Conservation (phyloP, 139 green algal species). For the Microglena sp. region DNA sequence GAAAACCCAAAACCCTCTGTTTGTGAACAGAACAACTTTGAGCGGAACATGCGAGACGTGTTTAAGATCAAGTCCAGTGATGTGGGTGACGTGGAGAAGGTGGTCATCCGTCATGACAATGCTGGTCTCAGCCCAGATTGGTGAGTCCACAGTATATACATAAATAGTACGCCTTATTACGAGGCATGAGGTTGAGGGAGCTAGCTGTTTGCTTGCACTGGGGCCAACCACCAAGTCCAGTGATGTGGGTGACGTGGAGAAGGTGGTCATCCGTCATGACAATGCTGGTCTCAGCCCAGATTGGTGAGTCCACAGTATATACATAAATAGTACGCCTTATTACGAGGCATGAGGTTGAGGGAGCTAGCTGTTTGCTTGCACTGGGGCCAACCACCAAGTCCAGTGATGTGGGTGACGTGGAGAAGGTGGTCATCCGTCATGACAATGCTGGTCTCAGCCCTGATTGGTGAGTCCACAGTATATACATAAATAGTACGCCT, state of each 20-base stretch:
- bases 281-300: background rate
- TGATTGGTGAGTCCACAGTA: too few relatives aligned
- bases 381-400: too few relatives aligned
- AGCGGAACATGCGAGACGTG: conserved; percentile 25
- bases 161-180: too few relatives aligned
- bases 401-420: conserved; percentile 32
- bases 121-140: background rate
- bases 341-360: too few relatives aligned
- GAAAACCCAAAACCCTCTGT: background rate
- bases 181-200: too few relatives aligned
- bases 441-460: conserved; percentile 1
- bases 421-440: conserved; percentile 27
- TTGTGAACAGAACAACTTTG: conserved; percentile 40
- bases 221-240: too few relatives aligned
- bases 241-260: conserved; percentile 31
- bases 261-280: conserved; percentile 27
- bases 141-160: too few relatives aligned
- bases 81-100: conserved; percentile 19
- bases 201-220: too few relatives aligned
- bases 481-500: too few relatives aligned
- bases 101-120: conserved; percentile 26
- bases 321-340: too few relatives aligned
- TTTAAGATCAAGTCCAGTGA: conserved; percentile 32
- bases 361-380: too few relatives aligned
- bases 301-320: too few relatives aligned